Conservation (phyloP, 108 stramenopile genomes). For the Fragilaria radians region DNA sequence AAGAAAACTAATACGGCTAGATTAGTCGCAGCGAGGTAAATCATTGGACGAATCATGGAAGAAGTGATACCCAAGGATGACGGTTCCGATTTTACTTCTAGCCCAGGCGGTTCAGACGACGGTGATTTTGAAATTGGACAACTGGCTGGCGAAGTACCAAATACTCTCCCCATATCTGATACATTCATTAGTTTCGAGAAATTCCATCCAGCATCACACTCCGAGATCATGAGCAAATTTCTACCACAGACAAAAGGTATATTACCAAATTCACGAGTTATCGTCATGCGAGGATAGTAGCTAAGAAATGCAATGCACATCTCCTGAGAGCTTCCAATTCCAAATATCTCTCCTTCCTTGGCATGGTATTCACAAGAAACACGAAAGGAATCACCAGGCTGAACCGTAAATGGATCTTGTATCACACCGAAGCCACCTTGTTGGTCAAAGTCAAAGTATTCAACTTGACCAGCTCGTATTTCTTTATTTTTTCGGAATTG, state of each 20-base stretch:
- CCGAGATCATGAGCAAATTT: background rate
- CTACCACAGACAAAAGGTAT: constrained; percentile 2
- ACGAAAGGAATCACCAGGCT: constrained; percentile 40
- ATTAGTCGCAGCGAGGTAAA: too few species aligned
- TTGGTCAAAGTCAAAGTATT: constrained; percentile 45
- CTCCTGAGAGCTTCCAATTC: constrained; percentile 35
- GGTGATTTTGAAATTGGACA: too few species aligned
- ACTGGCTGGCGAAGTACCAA: background rate
- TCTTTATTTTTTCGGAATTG: constrained; percentile 41
- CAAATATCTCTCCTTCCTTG: constrained; percentile 19
- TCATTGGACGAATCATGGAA: too few species aligned
- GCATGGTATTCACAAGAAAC: constrained; percentile 40
- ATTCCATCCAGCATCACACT: background rate
- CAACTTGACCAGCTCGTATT: constrained; percentile 22
- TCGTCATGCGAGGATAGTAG: constrained; percentile 26
- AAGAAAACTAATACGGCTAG: too few species aligned
- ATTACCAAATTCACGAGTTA: background rate
- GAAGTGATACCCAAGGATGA: too few species aligned
- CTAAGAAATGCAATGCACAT: constrained; percentile 54
- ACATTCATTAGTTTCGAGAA: background rate
- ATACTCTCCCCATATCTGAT: background rate
- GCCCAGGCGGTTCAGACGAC: too few species aligned
- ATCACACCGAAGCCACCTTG: constrained; percentile 25
- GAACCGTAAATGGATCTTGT: constrained; percentile 29
- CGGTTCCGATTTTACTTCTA: too few species aligned